Conservation (phyloP, 805 yeast species). For the Candida schatavii region DNA sequence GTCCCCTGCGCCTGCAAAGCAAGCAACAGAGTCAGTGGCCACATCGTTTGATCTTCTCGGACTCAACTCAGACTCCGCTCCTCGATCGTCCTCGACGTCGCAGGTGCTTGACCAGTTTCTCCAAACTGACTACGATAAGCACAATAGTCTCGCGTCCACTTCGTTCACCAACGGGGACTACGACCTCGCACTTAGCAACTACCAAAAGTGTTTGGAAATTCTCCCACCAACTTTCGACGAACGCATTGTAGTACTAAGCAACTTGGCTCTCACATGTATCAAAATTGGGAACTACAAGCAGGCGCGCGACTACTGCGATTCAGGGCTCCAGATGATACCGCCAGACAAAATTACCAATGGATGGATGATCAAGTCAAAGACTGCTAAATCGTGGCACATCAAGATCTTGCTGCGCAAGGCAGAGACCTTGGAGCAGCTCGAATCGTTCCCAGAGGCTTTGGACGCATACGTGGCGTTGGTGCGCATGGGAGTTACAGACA, state of each 20-base stretch:
- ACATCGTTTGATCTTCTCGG: slow-evolving; percentile 44
- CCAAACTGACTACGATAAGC: slow-evolving; percentile 43
- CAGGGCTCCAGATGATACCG: slow-evolving; percentile 41
- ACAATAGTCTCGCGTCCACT: slow-evolving; percentile 55
- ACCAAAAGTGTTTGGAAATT: slow-evolving; percentile 45
- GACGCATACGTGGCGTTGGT: slow-evolving; percentile 59
- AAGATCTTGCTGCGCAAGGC: slow-evolving; percentile 72
- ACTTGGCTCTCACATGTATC: slow-evolving; percentile 63
- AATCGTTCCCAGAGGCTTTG: slow-evolving; percentile 64
- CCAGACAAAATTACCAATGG: slow-evolving; percentile 24
- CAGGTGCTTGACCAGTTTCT: slow-evolving; percentile 40
- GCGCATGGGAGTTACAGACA: slow-evolving; percentile 59
- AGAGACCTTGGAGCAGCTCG: slow-evolving; percentile 80
- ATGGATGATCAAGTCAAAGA: slow-evolving; percentile 45
- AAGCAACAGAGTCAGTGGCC: not conserved
- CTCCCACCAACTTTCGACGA: slow-evolving; percentile 66
- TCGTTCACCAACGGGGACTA: slow-evolving; percentile 84
- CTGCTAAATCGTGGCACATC: slow-evolving; percentile 66
- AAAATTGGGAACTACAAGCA: slow-evolving; percentile 69
- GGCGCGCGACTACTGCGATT: slow-evolving; percentile 45
- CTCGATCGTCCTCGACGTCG: slow-evolving; percentile 13
- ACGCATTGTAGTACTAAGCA: slow-evolving; percentile 68
- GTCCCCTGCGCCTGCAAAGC: not conserved
- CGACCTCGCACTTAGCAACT: slow-evolving; percentile 57
- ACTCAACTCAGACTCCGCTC: slow-evolving; percentile 9